phyloP scores from a whole-genome alignment of 2,329 filamentous ascomycete genomes.

The Ophiosphaerella korrae region DNA sequence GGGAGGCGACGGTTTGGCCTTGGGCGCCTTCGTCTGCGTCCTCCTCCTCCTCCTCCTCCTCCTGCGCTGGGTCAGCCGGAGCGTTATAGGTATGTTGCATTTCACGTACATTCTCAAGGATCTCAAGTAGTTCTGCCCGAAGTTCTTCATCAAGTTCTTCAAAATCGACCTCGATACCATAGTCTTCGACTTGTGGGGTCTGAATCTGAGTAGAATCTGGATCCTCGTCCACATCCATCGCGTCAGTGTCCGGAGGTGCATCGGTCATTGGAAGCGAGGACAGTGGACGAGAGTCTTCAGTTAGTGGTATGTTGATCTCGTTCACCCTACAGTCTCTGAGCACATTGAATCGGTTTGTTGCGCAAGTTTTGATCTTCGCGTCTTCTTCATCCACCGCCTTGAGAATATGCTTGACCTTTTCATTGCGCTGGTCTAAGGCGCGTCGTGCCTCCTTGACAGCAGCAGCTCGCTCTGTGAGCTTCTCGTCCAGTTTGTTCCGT shows the following conservation, averaged over 20 bases:
- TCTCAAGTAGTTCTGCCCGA: slow-evolving; percentile 54
- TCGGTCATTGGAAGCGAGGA: slow-evolving; percentile 89
- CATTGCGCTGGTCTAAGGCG: slow-evolving; percentile 82
- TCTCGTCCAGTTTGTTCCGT: slow-evolving; percentile 70
- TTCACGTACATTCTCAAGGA: slow-evolving; percentile 44
- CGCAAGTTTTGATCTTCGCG: slow-evolving; percentile 82
- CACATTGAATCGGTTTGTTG: slow-evolving; percentile 79
- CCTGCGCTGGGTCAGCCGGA: slow-evolving; percentile 51
- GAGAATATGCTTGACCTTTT: slow-evolving; percentile 76
- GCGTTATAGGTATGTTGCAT: not conserved
- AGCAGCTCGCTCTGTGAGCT: slow-evolving; percentile 71
- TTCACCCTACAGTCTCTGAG: slow-evolving; percentile 91
- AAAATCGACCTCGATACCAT: slow-evolving; percentile 91
- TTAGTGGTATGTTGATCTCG: slow-evolving; percentile 84
- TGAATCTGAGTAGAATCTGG: slow-evolving; percentile 57
- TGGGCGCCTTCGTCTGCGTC: slow-evolving; percentile 58
- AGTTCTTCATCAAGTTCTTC: slow-evolving; percentile 80
- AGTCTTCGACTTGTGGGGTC: slow-evolving; percentile 73
- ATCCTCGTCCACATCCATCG: slow-evolving; percentile 86
- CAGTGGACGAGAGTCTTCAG: slow-evolving; percentile 70
- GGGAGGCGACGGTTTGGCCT: slow-evolving; percentile 19
- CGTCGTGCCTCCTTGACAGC: slow-evolving; percentile 77
- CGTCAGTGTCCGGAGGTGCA: slow-evolving; percentile 76
- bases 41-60: slow-evolving; percentile 74
- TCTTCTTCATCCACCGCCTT: slow-evolving; percentile 82